Percentiles rank a stretch among this genome's conserved stretches.
Conservation (phyloP, 192 early-diverging fungal genomes). For the Cetraspora pellucida region DNA sequence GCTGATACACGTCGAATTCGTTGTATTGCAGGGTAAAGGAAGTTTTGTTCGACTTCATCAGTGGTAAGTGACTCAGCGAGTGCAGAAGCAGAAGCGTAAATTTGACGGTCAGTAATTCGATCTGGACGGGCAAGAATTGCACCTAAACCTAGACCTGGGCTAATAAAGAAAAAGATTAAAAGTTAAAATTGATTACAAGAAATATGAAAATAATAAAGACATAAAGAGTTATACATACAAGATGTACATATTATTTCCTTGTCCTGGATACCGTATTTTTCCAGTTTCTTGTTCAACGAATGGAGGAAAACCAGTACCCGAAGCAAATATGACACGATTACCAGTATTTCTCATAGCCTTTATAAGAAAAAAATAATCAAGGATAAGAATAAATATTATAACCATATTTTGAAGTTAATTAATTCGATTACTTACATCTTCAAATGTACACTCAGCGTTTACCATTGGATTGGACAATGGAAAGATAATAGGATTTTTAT, state of each 20-base stretch:
- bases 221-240: slow-evolving; percentile 49
- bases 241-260: slow-evolving; percentile 97
- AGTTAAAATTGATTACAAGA: neutral
- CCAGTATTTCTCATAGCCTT: slow-evolving; percentile 80
- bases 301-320: slow-evolving; percentile 90
- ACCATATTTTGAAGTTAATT: neutral
- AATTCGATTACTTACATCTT: slow-evolving; percentile 45
- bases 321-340: slow-evolving; percentile 91
- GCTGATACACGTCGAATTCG: slow-evolving; percentile 87
- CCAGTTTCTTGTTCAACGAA: slow-evolving; percentile 68
- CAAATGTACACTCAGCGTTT: slow-evolving; percentile 95
- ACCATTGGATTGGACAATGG: slow-evolving; percentile 86
- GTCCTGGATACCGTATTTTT: slow-evolving; percentile 65
- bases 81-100: slow-evolving; percentile 78
- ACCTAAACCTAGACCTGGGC: slow-evolving; percentile 91
- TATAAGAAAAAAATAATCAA: neutral
- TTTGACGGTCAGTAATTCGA: slow-evolving; percentile 77
- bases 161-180: neutral
- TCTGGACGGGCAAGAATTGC: slow-evolving; percentile 71
- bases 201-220: slow-evolving; percentile 3
- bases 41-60: slow-evolving; percentile 68
- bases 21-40: slow-evolving; percentile 82
- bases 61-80: slow-evolving; percentile 73
- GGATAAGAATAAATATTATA: neutral
- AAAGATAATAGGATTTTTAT: slow-evolving; percentile 84